Conservation (phyloP, 2,329 filamentous ascomycete species). For the Colletotrichum sp. region DNA sequence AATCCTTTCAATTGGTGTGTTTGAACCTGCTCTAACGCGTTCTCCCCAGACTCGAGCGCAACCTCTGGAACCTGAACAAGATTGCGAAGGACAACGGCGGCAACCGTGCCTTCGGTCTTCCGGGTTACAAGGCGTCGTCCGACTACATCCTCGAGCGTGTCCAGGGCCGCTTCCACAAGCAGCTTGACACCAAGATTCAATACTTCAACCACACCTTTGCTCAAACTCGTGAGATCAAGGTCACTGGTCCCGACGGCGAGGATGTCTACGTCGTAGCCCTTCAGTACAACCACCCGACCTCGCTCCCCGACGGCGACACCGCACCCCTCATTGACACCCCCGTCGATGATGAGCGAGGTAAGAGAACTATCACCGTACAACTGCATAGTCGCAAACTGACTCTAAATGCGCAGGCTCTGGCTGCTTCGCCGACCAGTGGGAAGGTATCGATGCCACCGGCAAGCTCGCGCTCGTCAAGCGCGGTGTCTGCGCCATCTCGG, state of each 20-base stretch:
- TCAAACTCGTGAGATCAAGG: conserved; percentile 44
- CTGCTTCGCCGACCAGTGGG: conserved; percentile 50
- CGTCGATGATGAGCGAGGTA: conserved; percentile 35
- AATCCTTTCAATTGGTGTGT: too few species aligned
- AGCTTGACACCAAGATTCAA: conserved; percentile 51
- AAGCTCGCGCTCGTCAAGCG: conserved; percentile 52
- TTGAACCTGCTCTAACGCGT: neutral
- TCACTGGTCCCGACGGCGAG: conserved; percentile 50
- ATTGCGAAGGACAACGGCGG: conserved; percentile 62
- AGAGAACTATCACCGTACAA: neutral
- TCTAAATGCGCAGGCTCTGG: conserved; percentile 31
- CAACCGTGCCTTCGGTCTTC: conserved; percentile 64
- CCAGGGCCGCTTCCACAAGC: conserved; percentile 39
- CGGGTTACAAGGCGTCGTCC: conserved; percentile 62
- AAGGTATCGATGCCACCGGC: conserved; percentile 45
- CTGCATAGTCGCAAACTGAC: neutral
- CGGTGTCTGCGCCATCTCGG: conserved; percentile 44
- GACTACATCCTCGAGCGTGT: conserved; percentile 60
- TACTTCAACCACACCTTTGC: conserved; percentile 52
- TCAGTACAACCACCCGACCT: conserved; percentile 52
- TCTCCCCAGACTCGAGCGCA: conserved; percentile 51
- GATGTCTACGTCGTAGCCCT: conserved; percentile 47
- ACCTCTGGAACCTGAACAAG: conserved; percentile 58
- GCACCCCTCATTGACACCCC: conserved; percentile 41
- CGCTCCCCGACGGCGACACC: conserved; percentile 38